Evolutionary conservation across 2,329 filamentous ascomycete species (phyloP).

Genomic region (Dryadomyces quercus-mongolicae): DNA sequence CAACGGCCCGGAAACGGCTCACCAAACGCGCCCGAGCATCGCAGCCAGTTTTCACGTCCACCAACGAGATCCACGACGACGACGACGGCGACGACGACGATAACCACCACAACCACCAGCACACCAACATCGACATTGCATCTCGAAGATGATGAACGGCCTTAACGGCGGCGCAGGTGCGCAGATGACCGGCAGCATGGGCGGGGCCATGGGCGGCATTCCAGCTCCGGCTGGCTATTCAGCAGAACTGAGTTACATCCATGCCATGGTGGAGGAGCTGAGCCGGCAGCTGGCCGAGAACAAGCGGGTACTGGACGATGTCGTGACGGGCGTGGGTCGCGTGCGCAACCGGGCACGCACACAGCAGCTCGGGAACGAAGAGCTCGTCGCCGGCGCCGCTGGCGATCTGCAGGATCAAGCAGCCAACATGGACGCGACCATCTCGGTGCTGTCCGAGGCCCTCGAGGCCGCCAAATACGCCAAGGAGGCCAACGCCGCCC

Average conservation of each 20-base stretch:
- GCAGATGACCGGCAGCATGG: conserved; percentile 16
- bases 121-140: not conserved
- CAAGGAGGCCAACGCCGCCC: conserved; percentile 46
- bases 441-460: conserved; percentile 48
- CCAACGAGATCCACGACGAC: not conserved
- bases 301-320: conserved; percentile 47
- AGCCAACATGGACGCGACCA: conserved; percentile 36
- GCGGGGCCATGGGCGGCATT: conserved; percentile 31
- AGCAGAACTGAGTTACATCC: conserved; percentile 56
- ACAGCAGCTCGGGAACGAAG: conserved; percentile 42
- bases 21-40: not conserved
- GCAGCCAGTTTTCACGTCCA: not conserved
- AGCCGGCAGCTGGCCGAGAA: conserved; percentile 52
- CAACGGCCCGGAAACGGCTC: not conserved
- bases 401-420: conserved; percentile 46
- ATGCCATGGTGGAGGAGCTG: conserved; percentile 55
- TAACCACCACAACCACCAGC: not conserved
- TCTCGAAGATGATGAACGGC: conserved; percentile 8
- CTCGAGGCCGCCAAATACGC: conserved; percentile 50
- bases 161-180: conserved; percentile 3
- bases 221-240: conserved; percentile 57
- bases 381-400: conserved; percentile 41
- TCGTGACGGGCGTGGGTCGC: conserved; percentile 49
- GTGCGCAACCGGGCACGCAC: conserved; percentile 45
- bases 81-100: not conserved